phyloP scores from a whole-genome alignment of 1,139 yeast species.

The Arxiozyma bovina region DNA sequence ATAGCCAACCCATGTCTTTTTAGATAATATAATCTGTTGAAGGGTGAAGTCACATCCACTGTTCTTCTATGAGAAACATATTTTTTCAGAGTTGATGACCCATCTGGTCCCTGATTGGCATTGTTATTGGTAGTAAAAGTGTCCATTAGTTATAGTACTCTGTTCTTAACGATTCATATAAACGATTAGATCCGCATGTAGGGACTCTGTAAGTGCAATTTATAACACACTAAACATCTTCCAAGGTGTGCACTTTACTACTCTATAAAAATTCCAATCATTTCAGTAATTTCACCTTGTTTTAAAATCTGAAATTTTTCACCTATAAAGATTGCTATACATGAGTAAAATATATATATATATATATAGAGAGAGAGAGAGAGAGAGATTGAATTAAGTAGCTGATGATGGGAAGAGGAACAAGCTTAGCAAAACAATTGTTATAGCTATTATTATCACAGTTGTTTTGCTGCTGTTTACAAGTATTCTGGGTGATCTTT shows the following conservation, averaged over 20 bases:
- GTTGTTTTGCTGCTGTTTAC: neutral
- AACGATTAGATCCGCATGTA: too few species aligned
- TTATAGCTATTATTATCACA: too few species aligned
- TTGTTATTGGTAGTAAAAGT: neutral
- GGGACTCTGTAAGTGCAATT: neutral
- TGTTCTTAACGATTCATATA: neutral
- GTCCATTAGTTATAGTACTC: neutral
- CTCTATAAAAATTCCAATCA: too few species aligned
- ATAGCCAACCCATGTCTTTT: conserved; percentile 49
- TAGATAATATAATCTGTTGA: conserved; percentile 62
- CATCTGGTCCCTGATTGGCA: neutral
- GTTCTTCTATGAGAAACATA: conserved; percentile 65
- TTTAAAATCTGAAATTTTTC: neutral
- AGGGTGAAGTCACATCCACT: conserved; percentile 79
- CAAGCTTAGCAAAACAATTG: neutral
- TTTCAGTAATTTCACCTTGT: neutral
- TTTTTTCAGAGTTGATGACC: conserved; percentile 26
- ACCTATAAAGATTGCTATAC: too few species aligned
- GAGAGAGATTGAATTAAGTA: neutral
- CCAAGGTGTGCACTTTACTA: too few species aligned
- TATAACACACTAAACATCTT: neutral
- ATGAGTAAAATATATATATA: too few species aligned
- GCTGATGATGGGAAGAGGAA: neutral
- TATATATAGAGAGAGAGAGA: too few species aligned
- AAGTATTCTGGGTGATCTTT: conserved; percentile 2